Base-by-base conservation (phyloP, 805 yeast genomes). In the Blastobotrys attinorum region DNA sequence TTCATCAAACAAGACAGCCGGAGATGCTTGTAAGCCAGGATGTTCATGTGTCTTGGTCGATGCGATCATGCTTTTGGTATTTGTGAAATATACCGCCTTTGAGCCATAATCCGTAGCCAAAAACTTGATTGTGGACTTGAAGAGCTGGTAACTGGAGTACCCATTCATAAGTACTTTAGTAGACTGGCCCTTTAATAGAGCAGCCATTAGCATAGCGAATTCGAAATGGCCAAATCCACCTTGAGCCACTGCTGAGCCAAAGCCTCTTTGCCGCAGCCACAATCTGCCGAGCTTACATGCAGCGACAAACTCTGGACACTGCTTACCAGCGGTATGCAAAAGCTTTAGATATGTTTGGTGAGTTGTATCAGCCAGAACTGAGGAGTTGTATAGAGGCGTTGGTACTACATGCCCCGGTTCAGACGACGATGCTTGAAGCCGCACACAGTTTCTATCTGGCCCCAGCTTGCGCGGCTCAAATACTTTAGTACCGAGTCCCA, bases 171-270 rank as follows among this genome's bases (percentile, higher is more conserved):
- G 69, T 20, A 87, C 80, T 55, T 79, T 83, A 55, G 81, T 82
- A n/a, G n/a, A n/a, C 53, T 94, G 94, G 5, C 68, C 67, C 48
- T 80, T 78, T 35, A 92, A 67, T 43, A 92, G 65, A 1, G 88
- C 83, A 34, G 95, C 81, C 79, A 87, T 77, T 40, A 90, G 62
- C 31, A 82, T 66, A 23, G 88, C 81, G 61, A 88, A 88, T 65
- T 92, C 97, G 60, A 87, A 87, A 54, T 82, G 84, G 10, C 97
- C 97, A 62, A 92, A 90, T 0, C 97, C 97, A 25, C 85, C 84
- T 35, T 74, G 69, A 15, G 75, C 69, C 25, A 81, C 59, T 13
- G 74, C 63, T 0, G 94, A 77, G 8, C 76, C 71, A 46, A 87
- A 77, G 0, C 95, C 95, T 51, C 95, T 74, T 64, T 92, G 97